Conservation (phyloP, 2,329 filamentous ascomycete genomes). For the Exophiala dermatitidis region DNA sequence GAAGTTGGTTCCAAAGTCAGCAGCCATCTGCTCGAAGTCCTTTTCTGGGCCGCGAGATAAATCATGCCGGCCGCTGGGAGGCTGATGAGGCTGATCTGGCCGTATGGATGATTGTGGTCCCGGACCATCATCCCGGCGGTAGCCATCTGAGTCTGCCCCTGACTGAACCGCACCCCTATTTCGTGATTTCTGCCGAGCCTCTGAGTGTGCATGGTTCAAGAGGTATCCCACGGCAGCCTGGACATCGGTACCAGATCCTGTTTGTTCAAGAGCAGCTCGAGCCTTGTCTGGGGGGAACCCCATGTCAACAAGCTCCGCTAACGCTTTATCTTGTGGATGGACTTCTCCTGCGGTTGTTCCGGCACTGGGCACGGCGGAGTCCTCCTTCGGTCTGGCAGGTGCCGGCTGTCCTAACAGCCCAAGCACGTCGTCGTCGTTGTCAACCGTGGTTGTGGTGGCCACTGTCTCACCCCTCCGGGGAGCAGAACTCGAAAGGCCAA, state of each 20-base stretch:
- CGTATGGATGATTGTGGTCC: constrained; percentile 43
- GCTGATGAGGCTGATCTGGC: constrained; percentile 18
- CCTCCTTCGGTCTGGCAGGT: constrained; percentile 30
- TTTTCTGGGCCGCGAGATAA: constrained; percentile 48
- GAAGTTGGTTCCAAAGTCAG: constrained; percentile 72
- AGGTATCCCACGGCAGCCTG: constrained; percentile 85
- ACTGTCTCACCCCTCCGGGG: constrained; percentile 42
- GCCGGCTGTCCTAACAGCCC: constrained; percentile 55
- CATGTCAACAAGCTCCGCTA: constrained; percentile 89
- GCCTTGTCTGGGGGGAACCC: constrained; percentile 83
- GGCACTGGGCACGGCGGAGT: constrained; percentile 8
- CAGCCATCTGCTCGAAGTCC: constrained; percentile 73
- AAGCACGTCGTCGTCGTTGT: constrained; percentile 56
- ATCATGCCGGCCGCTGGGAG: constrained; percentile 21
- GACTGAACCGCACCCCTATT: constrained; percentile 13
- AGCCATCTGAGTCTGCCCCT: constrained; percentile 23
- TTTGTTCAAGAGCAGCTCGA: constrained; percentile 70
- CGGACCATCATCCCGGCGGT: constrained; percentile 41
- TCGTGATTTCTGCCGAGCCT: constrained; percentile 62
- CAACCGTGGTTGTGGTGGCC: constrained; percentile 47
- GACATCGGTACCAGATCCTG: constrained; percentile 69
- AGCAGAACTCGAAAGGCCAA: constrained; percentile 62
- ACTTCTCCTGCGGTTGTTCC: constrained; percentile 27
- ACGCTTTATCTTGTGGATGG: constrained; percentile 65
- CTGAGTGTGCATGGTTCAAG: constrained; percentile 80